Evolutionary conservation across 768 basidiomycete species (phyloP), one percentile per base, ranked within the genome.

Genomic region (Trametopsis cervina): DNA sequence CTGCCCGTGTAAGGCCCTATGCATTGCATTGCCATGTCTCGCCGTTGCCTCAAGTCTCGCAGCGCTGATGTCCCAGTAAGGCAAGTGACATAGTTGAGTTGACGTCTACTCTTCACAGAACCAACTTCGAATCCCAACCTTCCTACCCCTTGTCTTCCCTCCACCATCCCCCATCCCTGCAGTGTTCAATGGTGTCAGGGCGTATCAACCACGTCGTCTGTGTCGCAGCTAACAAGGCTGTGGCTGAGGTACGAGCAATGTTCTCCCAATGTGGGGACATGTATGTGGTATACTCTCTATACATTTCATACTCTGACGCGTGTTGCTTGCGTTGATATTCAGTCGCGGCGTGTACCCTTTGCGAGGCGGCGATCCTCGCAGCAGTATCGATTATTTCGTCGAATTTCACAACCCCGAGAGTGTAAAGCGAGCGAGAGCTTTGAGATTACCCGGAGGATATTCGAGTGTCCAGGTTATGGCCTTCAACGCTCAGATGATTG

Each of bases 141-240:
- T 9, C 33, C 29, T 18, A 27, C 37, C 21, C 18, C 42, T 24
- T 3, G 17, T 38, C 37, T 33, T 7, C 37, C 40, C 4, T 40
- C 22, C 10, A 18, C 12, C n/a, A 11, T 40, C 36, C n/a, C 24
- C 23, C 17, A 11, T 3, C 15, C 22, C 44, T 18, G 24, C 35
- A 15, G 10, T n/a, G n/a, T 10, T 11, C 20, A 17, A 38, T 13
- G 1, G 12, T 41, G 41, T 29, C n/a, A n/a, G n/a, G n/a, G 18
- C 23, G 37, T 21, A 47, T 65, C 57, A 42, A 61, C 51, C 38
- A 69, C 43, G 43, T 66, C 58, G 41, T 70, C 62, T 51, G 54
- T 44, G 37, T 62, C 44, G 58, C 58, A 18, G 55, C 59, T 3
- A 13, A 53, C 37, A 64, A 53, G 15, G 65, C 66, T 13, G 41